Evolutionary conservation across 805 yeast genomes (phyloP).

Genomic region (Candida broadrunensis): DNA sequence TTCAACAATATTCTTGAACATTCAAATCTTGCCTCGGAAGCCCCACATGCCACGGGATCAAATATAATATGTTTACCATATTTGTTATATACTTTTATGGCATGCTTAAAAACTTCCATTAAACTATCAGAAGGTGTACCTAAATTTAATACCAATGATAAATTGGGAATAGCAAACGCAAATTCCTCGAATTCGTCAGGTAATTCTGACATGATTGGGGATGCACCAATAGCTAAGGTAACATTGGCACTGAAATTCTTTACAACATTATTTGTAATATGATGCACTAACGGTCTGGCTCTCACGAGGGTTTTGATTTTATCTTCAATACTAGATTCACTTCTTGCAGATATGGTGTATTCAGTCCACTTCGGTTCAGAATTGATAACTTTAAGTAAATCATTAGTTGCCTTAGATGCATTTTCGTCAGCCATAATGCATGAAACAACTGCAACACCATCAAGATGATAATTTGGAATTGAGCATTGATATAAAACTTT

Average conservation of each 20-base stretch:
- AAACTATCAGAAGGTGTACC: conserved; percentile 61
- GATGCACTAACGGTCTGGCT: conserved; percentile 69
- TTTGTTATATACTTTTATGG: conserved; percentile 57
- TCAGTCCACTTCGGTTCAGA: conserved; percentile 8
- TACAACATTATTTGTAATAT: conserved; percentile 86
- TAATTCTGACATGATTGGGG: conserved; percentile 86
- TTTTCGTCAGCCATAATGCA: conserved; percentile 67
- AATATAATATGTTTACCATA: conserved; percentile 62
- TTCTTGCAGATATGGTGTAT: neutral
- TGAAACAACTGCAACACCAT: conserved; percentile 90
- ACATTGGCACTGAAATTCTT: conserved; percentile 86
- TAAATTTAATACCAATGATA: conserved; percentile 65
- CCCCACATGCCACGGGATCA: conserved; percentile 95
- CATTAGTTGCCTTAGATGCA: conserved; percentile 50
- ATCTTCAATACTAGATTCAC: neutral
- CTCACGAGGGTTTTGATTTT: conserved; percentile 12
- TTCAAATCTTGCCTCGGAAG: conserved; percentile 55
- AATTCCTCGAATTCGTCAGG: conserved; percentile 65
- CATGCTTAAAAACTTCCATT: conserved; percentile 44
- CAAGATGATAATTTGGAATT: conserved; percentile 46
- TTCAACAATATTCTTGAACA: conserved; percentile 50
- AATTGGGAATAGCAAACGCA: conserved; percentile 46
- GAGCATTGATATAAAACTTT: conserved; percentile 53
- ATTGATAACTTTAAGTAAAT: conserved; percentile 26
- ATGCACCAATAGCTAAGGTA: conserved; percentile 76